Conservation (phyloP, 139 green algal genomes). For the Micractinium sp. region DNA sequence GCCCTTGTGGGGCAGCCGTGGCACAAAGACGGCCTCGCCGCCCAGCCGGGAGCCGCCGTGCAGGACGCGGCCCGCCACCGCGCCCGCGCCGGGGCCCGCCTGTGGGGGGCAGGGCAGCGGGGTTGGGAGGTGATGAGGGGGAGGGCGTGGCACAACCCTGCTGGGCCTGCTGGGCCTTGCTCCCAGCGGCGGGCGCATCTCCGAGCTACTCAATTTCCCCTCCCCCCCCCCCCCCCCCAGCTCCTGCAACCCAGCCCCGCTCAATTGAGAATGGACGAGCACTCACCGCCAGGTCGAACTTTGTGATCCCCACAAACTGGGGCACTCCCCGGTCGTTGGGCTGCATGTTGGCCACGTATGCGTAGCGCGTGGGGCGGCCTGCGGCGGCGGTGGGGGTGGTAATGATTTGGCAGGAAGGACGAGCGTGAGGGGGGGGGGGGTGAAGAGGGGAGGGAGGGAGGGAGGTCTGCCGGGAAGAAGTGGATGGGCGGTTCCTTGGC, state of each 20-base stretch:
- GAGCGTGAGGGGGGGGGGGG: too few species aligned
- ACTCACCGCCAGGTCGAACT: constrained; percentile 64
- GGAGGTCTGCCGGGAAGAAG: background rate
- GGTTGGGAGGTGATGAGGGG: background rate
- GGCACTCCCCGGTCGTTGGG: constrained; percentile 16
- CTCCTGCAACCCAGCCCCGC: background rate
- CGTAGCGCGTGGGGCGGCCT: constrained; percentile 46
- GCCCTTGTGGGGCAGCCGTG: background rate
- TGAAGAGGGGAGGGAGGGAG: too few species aligned
- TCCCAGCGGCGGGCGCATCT: too few species aligned
- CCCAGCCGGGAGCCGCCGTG: constrained; percentile 53
- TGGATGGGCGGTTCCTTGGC: too few species aligned
- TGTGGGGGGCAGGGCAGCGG: background rate
- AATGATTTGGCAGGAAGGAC: too few species aligned
- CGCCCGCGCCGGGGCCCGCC: background rate
- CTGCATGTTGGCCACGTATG: constrained; percentile 41
- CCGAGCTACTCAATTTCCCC: too few species aligned
- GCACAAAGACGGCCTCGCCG: constrained; percentile 82
- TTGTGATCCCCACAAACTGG: constrained; percentile 67
- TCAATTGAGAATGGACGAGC: background rate
- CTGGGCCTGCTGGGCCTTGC: too few species aligned
- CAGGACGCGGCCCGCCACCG: constrained; percentile 45
- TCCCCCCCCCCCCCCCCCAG: too few species aligned
- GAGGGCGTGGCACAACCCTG: background rate
- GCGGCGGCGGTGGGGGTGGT: background rate